Percentiles rank a stretch among this genome's conserved stretches.
phyloP scores from a whole-genome alignment of 306 rosid species.

The Prunus mira region DNA sequence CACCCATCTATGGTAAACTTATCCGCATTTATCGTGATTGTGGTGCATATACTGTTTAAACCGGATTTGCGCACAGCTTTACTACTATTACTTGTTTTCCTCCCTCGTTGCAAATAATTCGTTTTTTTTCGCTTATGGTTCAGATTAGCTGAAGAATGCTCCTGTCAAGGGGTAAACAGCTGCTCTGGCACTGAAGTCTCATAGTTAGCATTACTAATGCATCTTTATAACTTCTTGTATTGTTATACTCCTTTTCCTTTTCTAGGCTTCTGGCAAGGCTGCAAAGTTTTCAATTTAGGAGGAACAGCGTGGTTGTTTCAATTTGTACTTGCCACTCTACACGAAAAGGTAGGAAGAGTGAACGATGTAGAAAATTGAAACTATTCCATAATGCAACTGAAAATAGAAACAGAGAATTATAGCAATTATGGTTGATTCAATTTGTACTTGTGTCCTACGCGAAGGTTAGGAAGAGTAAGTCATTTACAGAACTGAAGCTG shows the following conservation, averaged over 20 bases:
- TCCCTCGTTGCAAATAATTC: not conserved
- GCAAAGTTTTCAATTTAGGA: conserved; percentile 30
- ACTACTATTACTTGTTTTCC: too few species aligned
- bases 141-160: not conserved
- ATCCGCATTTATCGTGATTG: conserved; percentile 10
- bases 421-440: not conserved
- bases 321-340: not conserved
- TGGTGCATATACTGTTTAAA: not conserved
- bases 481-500: not conserved
- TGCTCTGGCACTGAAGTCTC: not conserved
- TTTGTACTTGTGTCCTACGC: not conserved
- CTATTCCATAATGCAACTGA: not conserved
- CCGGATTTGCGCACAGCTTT: not conserved
- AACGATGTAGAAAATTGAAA: not conserved
- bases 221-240: not conserved
- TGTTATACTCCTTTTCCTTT: not conserved
- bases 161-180: not conserved
- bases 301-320: not conserved
- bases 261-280: conserved; percentile 63
- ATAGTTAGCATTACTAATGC: not conserved
- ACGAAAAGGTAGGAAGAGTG: not conserved
- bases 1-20: conserved; percentile 66
- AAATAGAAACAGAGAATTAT: not conserved
- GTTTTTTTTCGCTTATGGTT: not conserved
- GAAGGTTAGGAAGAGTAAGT: not conserved